A percentile compares a stretch with the other conserved stretches of the same genome.
Evolutionary conservation across 129 eudicot genomes (phyloP).

Genomic region (Logfia minima): DNA sequence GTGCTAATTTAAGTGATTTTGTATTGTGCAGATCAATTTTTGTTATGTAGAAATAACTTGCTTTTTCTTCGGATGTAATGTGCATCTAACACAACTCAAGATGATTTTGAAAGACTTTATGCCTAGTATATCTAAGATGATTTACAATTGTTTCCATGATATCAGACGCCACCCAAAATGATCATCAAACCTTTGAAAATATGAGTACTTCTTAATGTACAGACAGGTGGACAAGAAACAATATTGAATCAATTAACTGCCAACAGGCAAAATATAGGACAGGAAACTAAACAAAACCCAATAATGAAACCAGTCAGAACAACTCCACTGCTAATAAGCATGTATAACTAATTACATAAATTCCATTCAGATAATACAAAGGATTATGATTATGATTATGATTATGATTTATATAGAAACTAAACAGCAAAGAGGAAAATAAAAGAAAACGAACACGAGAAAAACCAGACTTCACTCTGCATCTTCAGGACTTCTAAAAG

Average conservation of each 20-base stretch:
- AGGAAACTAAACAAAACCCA: background rate
- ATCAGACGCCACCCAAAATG: background rate
- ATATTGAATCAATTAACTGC: background rate
- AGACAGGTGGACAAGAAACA: background rate
- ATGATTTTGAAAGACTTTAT: background rate
- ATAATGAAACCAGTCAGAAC: background rate
- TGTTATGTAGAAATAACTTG: no score
- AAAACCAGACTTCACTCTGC: constrained; percentile 25
- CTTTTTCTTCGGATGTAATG: background rate
- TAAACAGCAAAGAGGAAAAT: background rate
- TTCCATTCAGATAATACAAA: constrained; percentile 14
- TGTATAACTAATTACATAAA: constrained; percentile 20
- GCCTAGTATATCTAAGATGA: background rate
- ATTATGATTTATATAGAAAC: constrained; percentile 1
- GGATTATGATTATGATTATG: no score
- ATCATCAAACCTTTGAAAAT: background rate
- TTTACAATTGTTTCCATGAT: background rate
- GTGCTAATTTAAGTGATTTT: no score
- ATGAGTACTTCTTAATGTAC: background rate
- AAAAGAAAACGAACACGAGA: background rate
- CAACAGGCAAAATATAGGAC: background rate
- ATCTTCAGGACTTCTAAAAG: constrained; percentile 29
- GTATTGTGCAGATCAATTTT: no score
- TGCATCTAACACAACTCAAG: background rate
- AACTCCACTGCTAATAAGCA: background rate